A percentile compares a stretch with the other conserved stretches of the same genome.
Evolutionary conservation across 2,329 filamentous ascomycete genomes (phyloP).

Genomic region (Cercospora sp.): DNA sequence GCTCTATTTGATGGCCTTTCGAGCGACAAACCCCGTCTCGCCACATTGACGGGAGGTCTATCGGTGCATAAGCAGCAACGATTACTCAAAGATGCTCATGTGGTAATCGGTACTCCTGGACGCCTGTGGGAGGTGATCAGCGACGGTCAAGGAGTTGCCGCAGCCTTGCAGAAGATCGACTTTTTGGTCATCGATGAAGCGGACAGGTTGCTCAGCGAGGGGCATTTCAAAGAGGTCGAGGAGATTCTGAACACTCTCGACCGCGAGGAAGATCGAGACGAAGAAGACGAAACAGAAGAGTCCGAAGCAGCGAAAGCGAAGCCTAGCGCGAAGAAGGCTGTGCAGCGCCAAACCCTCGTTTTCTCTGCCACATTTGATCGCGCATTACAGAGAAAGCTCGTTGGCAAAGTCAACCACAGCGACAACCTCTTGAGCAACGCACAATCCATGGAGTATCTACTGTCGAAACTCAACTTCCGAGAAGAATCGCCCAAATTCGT

Average conservation of each 20-base stretch:
- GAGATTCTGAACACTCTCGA: slow-evolving; percentile 83
- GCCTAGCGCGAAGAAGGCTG: slow-evolving; percentile 6
- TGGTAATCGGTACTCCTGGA: slow-evolving; percentile 82
- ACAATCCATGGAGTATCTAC: slow-evolving; percentile 72
- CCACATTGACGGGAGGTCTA: slow-evolving; percentile 85
- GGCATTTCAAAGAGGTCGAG: slow-evolving; percentile 91
- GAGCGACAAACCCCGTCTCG: slow-evolving; percentile 58
- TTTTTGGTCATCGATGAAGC: slow-evolving; percentile 94
- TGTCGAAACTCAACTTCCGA: slow-evolving; percentile 85
- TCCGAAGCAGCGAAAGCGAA: background rate
- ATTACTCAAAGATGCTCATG: slow-evolving; percentile 77
- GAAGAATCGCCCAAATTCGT: slow-evolving; percentile 84
- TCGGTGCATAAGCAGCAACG: slow-evolving; percentile 95
- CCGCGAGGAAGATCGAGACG: slow-evolving; percentile 54
- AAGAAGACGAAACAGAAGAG: slow-evolving; percentile 42
- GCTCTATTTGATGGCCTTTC: slow-evolving; percentile 70
- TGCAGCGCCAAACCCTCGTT: slow-evolving; percentile 76
- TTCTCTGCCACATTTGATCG: slow-evolving; percentile 97
- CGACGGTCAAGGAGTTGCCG: slow-evolving; percentile 67
- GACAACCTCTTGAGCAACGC: slow-evolving; percentile 67
- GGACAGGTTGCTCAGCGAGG: slow-evolving; percentile 85
- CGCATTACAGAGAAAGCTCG: slow-evolving; percentile 84
- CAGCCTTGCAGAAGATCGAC: slow-evolving; percentile 68
- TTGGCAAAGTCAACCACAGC: slow-evolving; percentile 67
- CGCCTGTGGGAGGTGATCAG: slow-evolving; percentile 92